Base-by-base conservation (phyloP, 345 rosid genomes). In the Citrus sp. region DNA sequence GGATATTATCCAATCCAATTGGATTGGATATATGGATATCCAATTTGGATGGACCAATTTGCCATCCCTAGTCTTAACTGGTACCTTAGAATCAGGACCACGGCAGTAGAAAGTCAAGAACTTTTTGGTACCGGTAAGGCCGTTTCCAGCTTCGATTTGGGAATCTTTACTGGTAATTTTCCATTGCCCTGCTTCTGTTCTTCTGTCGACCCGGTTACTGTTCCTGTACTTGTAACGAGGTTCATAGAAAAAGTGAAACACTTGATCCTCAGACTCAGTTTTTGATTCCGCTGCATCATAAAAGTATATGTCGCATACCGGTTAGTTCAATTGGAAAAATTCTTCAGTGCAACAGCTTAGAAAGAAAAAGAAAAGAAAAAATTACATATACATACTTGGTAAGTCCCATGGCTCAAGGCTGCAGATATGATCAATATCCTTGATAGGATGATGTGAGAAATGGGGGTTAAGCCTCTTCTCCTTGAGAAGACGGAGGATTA, bases 341-440 rank as follows among this genome's bases (percentile, higher is more conserved):
- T 2, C 19, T 46, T 46, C 18, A 13, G 51, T 12, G 13, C 51
- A 46, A 42, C 16, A 3, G 22, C 7, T 54, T 54, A 54, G 22
- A 54, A 1, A 14, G 7, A 54, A 54, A 18, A 7, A 4, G 19
- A 54, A 18, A 54, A 54, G 18, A 54, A 54, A 51, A 54, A 2
- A 4, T 46, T 46, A 46, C 18, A 13, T 46, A 12, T 3, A 54
- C 86, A 80, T 76, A 86, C 90, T 60, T 55, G 85, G 86, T 56
- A 89, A 67, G 2, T 46, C 70, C 6, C 22, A 18, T 5, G 91
- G 91, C 1, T 86, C 85, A 59, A 4, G 58, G 2, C 30, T 63
- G 76, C 73, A 74, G 59, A 80, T 64, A 66, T 54, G 21, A 54
- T 77, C 71, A 40, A 61, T 12, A 34, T 73, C 80, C 34, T 25